phyloP scores from a whole-genome alignment of 805 yeast genomes.

The Helenozyma rhizophorensis region DNA sequence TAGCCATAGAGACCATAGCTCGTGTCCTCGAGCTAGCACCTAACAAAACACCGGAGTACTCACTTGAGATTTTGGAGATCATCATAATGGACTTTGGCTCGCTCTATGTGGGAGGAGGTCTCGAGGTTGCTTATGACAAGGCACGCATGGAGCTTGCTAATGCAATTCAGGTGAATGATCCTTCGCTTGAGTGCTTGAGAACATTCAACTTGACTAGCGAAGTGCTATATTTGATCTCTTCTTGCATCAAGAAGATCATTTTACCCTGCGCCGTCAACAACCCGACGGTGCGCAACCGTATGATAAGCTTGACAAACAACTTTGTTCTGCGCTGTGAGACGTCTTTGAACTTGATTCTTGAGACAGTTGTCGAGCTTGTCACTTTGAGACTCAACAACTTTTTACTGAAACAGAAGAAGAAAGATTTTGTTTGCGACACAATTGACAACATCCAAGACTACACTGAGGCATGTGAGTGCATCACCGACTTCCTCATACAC shows the following conservation, averaged over 20 bases:
- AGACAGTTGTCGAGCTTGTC: constrained; percentile 52
- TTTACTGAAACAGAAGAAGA: constrained; percentile 64
- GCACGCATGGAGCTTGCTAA: constrained; percentile 32
- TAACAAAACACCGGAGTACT: constrained; percentile 53
- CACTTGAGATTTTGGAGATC: constrained; percentile 63
- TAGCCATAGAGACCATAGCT: constrained; percentile 70
- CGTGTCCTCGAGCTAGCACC: constrained; percentile 73
- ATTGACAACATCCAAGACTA: constrained; percentile 46
- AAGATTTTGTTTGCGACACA: constrained; percentile 54
- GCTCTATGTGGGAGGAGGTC: constrained; percentile 66
- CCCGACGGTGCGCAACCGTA: constrained; percentile 52
- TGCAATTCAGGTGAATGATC: constrained; percentile 17
- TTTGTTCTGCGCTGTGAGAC: constrained; percentile 59
- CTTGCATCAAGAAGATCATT: constrained; percentile 69
- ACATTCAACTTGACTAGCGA: constrained; percentile 54
- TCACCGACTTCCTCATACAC: constrained; percentile 48
- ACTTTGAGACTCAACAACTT: constrained; percentile 43
- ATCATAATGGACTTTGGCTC: constrained; percentile 67
- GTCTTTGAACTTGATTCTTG: constrained; percentile 59
- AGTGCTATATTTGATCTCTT: constrained; percentile 60
- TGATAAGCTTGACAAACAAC: constrained; percentile 58
- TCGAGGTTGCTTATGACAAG: constrained; percentile 62
- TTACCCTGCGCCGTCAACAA: constrained; percentile 67
- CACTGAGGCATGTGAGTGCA: constrained; percentile 65
- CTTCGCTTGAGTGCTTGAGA: constrained; percentile 46